Base-by-base conservation (phyloP, 192 early-diverging fungal species). In the Chytriomyces sp. region DNA sequence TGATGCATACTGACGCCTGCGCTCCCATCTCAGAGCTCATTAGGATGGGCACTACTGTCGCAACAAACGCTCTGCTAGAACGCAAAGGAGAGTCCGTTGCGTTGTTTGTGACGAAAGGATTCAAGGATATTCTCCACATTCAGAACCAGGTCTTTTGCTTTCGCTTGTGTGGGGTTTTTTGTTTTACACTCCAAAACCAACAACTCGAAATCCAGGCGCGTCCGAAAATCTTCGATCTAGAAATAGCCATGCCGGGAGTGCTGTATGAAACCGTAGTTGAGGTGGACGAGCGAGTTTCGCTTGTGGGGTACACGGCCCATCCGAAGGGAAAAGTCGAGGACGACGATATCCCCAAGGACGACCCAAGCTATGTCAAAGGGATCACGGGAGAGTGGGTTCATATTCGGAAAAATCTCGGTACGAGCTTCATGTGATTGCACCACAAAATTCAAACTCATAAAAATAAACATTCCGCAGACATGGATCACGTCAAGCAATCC, bases 21-120 rank as follows among this genome's bases (percentile, higher is more conserved):
- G 7, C 26, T 79, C 44, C 63, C 11, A 53, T 28, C 13, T 11
- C 80, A 82, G 87, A 89, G 57, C 88, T 91, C 69, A 92, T 98
- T 57, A 89, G 96, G 16, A 97, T 98, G 95, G 97, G 96, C 67
- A 98, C 97, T 0, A 98, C 97, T 0, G 97, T 98, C 5, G 97
- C 97, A 4, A 98, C 97, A 1, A 98, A 98, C 77, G 95, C 96
- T 59, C 81, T 85, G 23, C 76, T 88, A 35, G 87, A 88, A 63
- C 61, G 86, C 48, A 95, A 94, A 74, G 97, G 97, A 5, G 96
- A 96, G 86, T 89, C 84, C 20, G 92, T 91, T 77, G 96, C 92
- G 7, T 81, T 99, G 65, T 76, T 99, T 13, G 97, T 94, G 62
- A 97, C 96, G 0, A 92, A 91, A 77, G 97, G 97, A 6, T 98